Evolutionary conservation across 1,284 basidiomycete species (phyloP), one percentile per base, ranked within the genome.

Genomic region (Exobasidium cylindrosporum): DNA sequence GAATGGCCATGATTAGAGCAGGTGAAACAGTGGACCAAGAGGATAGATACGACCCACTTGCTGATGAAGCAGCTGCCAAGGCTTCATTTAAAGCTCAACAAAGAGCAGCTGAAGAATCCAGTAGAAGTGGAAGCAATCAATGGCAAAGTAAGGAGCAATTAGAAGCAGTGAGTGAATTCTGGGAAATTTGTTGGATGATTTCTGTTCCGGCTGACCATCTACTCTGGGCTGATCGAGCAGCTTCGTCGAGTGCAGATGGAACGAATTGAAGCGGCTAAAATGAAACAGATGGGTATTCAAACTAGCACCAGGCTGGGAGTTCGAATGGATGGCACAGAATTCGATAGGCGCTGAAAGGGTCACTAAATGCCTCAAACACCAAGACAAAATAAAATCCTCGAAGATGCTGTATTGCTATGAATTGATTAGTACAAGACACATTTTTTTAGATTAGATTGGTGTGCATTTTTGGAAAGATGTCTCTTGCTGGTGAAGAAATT

Each of bases 261-360:
- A 30, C 57, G 64, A 10, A 61, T 64, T 46, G 40, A 66, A 52
- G 62, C 52, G 35, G 62, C 23, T 2, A 66, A 64, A 53, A 64
- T 64, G 62, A 66, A 66, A 54, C 63, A 47, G 44, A 52, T 66
- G n/a, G 62, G 62, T 6, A 14, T 63, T 24, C 46, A 63, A 11
- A 29, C 58, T 21, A 32, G n/a, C 1, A 31, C 52, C 29, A 62
- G 29, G 2, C 44, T 63, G 49, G 62, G 62, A 23, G 62, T 63
- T 2, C 35, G 62, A 6, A 62, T 63, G 58, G 62, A 63, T 43
- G 62, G 62, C 1, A 54, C 23, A 31, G 2, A 17, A 47, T 61
- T 61, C 54, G 61, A 61, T 31, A 14, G 43, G 28, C 32, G 59
- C 11, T 60, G 56, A 57, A 17, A 7, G 35, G 10, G 17, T 10